phyloP scores from a whole-genome alignment of 2,329 filamentous ascomycete genomes.

The Dactylonectria macrodidyma region DNA sequence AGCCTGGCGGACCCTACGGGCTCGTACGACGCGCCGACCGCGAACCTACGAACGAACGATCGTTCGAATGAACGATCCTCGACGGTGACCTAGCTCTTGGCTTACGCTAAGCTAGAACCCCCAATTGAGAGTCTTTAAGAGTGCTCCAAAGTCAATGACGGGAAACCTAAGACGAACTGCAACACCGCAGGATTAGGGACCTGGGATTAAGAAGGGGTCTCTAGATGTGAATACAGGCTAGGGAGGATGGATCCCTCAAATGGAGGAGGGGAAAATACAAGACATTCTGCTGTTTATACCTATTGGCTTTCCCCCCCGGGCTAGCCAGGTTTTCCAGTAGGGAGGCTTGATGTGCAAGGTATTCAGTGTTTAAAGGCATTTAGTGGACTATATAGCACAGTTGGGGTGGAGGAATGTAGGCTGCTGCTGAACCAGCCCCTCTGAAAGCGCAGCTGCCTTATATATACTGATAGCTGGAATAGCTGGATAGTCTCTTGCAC shows the following conservation, averaged over 20 bases:
- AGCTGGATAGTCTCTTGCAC: no score
- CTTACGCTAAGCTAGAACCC: neutral
- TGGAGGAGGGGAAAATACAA: no score
- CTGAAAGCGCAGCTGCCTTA: slow-evolving; percentile 10
- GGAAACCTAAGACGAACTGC: no score
- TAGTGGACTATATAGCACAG: slow-evolving; percentile 3
- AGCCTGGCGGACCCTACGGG: slow-evolving; percentile 4
- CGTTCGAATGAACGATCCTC: neutral
- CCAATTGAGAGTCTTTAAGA: no score
- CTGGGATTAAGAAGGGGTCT: no score
- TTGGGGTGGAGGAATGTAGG: slow-evolving; percentile 8
- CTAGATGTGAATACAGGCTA: no score
- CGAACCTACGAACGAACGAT: neutral
- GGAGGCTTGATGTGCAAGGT: slow-evolving; percentile 5
- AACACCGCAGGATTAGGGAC: no score
- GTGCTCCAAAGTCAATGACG: no score
- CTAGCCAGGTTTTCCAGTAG: neutral
- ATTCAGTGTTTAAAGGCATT: slow-evolving; percentile 6
- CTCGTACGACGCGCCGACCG: slow-evolving; percentile 6
- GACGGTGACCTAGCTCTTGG: slow-evolving; percentile 1
- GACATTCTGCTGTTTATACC: no score
- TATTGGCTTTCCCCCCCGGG: neutral
- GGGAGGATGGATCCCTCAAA: no score
- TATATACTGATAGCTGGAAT: neutral
- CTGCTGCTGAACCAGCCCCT: slow-evolving; percentile 4